Evolutionary conservation across 2,329 filamentous ascomycete genomes (phyloP), one percentile per base, ranked within the genome.

Genomic region (Exutisphaerella laricina): DNA sequence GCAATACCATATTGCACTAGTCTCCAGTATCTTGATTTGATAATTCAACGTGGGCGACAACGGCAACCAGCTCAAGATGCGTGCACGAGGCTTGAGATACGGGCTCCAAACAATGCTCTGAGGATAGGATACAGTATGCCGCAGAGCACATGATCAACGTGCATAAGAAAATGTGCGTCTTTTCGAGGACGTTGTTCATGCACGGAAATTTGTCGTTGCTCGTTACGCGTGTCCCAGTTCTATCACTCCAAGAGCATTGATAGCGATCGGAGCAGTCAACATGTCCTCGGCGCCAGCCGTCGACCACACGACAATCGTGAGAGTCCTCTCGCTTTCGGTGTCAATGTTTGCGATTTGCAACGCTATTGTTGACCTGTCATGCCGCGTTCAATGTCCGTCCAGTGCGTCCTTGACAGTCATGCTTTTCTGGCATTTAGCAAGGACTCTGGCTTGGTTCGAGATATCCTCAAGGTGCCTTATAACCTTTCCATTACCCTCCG

Each of bases 401-500:
- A 59, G 41, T 13, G 55, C 52, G 37, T 61, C 57, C 34, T 53
- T 44, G 14, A 51, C 58, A 9, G 59, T 61, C 45, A 71, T 64
- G 4, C 59, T 66, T 29, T 60, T 59, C 53, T 71, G 68, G 51
- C 79, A 83, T 51, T 77, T 72, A 7, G 77, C 67, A 55, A 84
- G 58, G 4, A 80, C 74, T 32, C 70, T 69, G 13, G 81, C 75
- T 64, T 84, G 80, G 49, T 77, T 70, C 13, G 73, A 72, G 3
- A 85, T 71, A 53, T 84, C 78, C 9, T 70, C 70, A 32, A 84
- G 60, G 18, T 66, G 63, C 3, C 72, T 66, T 45, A 79, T 63
- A 3, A 79, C 74, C 45, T 75, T 72, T 45, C 72, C 68, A 62
- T 84, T 85, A 0, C 80, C 78, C 36, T 82, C 75, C 3, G 74